These are phyloP conservation scores for Aspergillus melleus DNA, from an alignment of 2,329 filamentous ascomycete species.

Conservation along the genomic window DNA sequence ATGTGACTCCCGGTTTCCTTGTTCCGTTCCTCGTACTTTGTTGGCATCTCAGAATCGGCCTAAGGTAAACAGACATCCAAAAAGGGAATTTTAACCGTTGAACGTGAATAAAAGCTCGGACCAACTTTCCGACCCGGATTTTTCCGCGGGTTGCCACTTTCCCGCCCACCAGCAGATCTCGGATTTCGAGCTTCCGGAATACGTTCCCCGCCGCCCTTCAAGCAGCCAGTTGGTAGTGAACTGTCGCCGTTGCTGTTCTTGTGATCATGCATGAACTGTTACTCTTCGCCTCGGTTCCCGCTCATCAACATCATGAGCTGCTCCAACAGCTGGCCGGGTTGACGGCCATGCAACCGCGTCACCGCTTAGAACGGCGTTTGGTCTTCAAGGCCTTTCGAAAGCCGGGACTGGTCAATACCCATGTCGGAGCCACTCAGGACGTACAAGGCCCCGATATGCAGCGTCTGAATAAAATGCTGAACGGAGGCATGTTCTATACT, in stretches of 20 bases:
- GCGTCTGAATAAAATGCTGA: conserved; percentile 48
- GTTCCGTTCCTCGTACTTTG: no score
- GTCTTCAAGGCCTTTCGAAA: conserved; percentile 58
- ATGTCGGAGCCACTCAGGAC: conserved; percentile 47
- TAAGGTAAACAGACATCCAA: no score
- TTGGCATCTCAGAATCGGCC: no score
- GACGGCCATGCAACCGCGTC: conserved; percentile 61
- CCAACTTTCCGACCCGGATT: background rate
- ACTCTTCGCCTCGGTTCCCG: conserved; percentile 60
- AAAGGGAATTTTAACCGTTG: no score
- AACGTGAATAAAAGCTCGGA: background rate
- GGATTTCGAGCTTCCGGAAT: conserved; percentile 1
- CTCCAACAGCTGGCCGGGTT: conserved; percentile 63
- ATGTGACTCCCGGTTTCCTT: no score
- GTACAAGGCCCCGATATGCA: conserved; percentile 46
- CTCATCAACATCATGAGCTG: conserved; percentile 59
- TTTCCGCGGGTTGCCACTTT: background rate
- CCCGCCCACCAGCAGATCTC: background rate
- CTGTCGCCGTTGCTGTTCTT: background rate
- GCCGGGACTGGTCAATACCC: conserved; percentile 41
- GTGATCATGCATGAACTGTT: conserved; percentile 61
- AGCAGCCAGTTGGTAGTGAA: no score
- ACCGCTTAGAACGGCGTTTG: conserved; percentile 55
- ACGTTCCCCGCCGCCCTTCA: conserved; percentile 2
- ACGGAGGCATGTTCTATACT: conserved; percentile 55